Evolutionary conservation across 345 rosid species (phyloP).

Genomic region (rapeseed (Brassica napus)): DNA sequence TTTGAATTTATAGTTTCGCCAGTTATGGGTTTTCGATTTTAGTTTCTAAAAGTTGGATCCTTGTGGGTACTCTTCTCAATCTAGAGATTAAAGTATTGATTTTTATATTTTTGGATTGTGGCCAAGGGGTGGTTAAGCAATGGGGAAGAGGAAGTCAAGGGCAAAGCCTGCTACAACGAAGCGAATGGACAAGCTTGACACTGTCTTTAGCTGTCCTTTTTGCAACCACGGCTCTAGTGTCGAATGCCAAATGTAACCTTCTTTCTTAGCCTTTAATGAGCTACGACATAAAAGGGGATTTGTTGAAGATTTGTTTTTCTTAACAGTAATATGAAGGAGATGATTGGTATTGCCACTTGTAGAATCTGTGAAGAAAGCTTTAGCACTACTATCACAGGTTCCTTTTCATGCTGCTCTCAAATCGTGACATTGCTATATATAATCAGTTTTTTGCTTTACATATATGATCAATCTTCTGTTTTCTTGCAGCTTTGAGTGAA

Average conservation of each 20-base stretch:
- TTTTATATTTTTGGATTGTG: neutral
- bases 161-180: slow-evolving; percentile 95
- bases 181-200: slow-evolving; percentile 89
- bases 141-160: slow-evolving; percentile 98
- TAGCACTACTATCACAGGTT: slow-evolving; percentile 87
- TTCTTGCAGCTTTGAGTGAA: slow-evolving; percentile 76
- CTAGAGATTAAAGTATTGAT: neutral
- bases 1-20: neutral
- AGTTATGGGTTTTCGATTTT: neutral
- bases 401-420: neutral
- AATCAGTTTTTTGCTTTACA: neutral
- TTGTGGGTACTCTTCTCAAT: neutral
- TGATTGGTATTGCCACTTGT: slow-evolving; percentile 79
- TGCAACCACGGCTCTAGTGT: slow-evolving; percentile 95
- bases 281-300: too few species aligned
- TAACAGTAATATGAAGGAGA: slow-evolving; percentile 66
- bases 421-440: neutral
- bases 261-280: neutral
- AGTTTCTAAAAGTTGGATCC: neutral
- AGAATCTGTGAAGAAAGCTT: slow-evolving; percentile 86
- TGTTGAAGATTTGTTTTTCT: neutral
- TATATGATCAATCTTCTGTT: slow-evolving; percentile 17
- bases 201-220: slow-evolving; percentile 92
- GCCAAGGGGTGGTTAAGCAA: slow-evolving; percentile 22
- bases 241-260: slow-evolving; percentile 55